These are phyloP conservation scores for Melanopsichium pennsylvanicum DNA, from an alignment of 1,284 basidiomycete species.

Conservation along the genomic window DNA sequence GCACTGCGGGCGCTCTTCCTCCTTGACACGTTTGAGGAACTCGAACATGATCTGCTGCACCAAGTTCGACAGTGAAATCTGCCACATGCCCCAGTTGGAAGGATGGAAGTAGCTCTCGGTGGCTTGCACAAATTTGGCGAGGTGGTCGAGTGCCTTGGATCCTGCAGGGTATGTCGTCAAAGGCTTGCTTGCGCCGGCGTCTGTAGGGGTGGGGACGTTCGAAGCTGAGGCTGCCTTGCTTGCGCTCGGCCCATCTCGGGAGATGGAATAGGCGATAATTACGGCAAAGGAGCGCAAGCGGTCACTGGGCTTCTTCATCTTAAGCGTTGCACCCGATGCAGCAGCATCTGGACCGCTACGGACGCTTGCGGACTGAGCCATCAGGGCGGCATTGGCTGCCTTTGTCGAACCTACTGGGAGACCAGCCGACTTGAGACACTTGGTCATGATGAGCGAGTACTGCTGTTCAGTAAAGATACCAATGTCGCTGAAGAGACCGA, in stretches of 20 bases:
- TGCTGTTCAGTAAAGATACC: slow-evolving; percentile 88
- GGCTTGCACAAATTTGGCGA: slow-evolving; percentile 87
- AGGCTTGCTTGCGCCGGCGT: slow-evolving; percentile 10
- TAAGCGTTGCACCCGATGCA: slow-evolving; percentile 73
- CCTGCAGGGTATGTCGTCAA: slow-evolving; percentile 76
- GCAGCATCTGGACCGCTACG: slow-evolving; percentile 69
- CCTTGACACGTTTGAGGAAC: slow-evolving; percentile 70
- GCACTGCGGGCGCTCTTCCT: slow-evolving; percentile 82
- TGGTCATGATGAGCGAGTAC: slow-evolving; percentile 85
- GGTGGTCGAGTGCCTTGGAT: slow-evolving; percentile 85
- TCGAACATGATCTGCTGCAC: slow-evolving; percentile 82
- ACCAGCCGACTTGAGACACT: slow-evolving; percentile 83
- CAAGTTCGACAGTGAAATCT: slow-evolving; percentile 78
- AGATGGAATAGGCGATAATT: slow-evolving; percentile 89
- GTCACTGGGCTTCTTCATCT: slow-evolving; percentile 80
- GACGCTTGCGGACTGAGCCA: slow-evolving; percentile 54
- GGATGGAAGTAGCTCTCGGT: slow-evolving; percentile 94
- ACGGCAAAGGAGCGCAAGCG: slow-evolving; percentile 81
- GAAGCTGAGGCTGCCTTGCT: slow-evolving; percentile 27
- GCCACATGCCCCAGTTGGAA: slow-evolving; percentile 63
- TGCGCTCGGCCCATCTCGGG: slow-evolving; percentile 75
- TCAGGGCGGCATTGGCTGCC: slow-evolving; percentile 54
- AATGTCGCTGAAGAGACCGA: slow-evolving; percentile 74
- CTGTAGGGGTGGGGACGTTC: slow-evolving; percentile 22
- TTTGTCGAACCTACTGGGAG: slow-evolving; percentile 70